Percentiles rank a stretch among this genome's conserved stretches.
Conservation (phyloP, 2,329 filamentous ascomycete species). For the Sporothrix sp. region DNA sequence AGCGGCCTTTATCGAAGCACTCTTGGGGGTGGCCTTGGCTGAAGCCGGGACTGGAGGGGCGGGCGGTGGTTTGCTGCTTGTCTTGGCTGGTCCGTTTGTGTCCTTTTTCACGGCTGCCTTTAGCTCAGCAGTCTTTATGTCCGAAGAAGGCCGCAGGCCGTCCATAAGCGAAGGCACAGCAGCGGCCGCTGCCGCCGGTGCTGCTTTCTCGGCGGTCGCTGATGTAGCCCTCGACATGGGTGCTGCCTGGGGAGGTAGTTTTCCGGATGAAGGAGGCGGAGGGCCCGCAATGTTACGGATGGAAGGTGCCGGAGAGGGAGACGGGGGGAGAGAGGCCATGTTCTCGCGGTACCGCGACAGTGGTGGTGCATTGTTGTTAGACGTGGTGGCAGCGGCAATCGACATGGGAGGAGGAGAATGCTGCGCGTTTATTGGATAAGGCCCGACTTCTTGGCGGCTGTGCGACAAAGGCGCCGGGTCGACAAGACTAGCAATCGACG, state of each 20-base stretch:
- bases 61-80: conserved; percentile 17
- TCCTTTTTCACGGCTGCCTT: conserved; percentile 10
- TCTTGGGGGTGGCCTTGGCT: conserved; percentile 18
- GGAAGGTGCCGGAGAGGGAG: conserved; percentile 25
- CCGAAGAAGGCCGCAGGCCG: neutral
- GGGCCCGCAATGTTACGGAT: conserved; percentile 15
- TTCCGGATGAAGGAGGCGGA: neutral
- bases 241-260: neutral
- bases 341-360: conserved; percentile 9
- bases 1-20: neutral
- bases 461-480: conserved; percentile 48
- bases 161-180: neutral
- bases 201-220: conserved; percentile 3
- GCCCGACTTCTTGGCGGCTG: too few relatives aligned
- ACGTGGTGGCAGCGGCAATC: conserved; percentile 22
- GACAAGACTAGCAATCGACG: conserved; percentile 83
- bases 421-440: too few relatives aligned
- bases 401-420: conserved; percentile 25
- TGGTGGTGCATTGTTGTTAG: conserved; percentile 4
- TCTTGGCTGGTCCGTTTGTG: conserved; percentile 3
- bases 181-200: neutral
- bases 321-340: conserved; percentile 12
- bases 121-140: neutral
- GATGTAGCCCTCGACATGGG: conserved; percentile 3
- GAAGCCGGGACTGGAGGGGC: conserved; percentile 20